Evolutionary conservation across 1,284 basidiomycete species (phyloP).

Genomic region (Ustilago curta): DNA sequence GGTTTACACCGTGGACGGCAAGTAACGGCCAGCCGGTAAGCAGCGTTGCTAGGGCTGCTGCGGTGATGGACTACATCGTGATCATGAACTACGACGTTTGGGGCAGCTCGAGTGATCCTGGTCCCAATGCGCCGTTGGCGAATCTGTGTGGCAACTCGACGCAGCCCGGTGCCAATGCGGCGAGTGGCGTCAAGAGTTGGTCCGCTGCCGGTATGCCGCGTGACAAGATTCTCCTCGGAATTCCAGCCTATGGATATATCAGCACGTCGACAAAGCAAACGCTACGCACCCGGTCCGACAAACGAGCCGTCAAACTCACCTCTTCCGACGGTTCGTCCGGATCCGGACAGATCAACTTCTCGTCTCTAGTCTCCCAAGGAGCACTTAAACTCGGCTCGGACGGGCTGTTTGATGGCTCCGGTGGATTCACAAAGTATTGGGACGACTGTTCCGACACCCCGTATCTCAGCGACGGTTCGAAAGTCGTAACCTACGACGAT

Average conservation of each 20-base stretch:
- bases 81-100: conserved; percentile 68
- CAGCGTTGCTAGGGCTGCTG: conserved; percentile 48
- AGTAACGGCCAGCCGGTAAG: conserved; percentile 46
- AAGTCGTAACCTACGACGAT: conserved; percentile 63
- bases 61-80: conserved; percentile 56
- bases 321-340: conserved; percentile 24
- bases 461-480: conserved; percentile 48
- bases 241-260: conserved; percentile 62
- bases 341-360: conserved; percentile 59
- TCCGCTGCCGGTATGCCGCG: conserved; percentile 59
- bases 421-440: conserved; percentile 60
- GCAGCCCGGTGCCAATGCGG: conserved; percentile 57
- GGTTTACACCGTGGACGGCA: conserved; percentile 44
- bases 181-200: conserved; percentile 59
- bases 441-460: conserved; percentile 64
- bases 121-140: conserved; percentile 62
- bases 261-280: conserved; percentile 22
- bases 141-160: conserved; percentile 60
- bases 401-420: conserved; percentile 34
- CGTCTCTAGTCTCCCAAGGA: conserved; percentile 42
- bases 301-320: conserved; percentile 31
- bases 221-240: conserved; percentile 60
- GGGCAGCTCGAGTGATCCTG: conserved; percentile 46
- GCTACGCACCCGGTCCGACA: conserved; percentile 5
- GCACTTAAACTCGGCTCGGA: conserved; percentile 36